Evolutionary conservation across 768 basidiomycete species (phyloP).

Genomic region (Kwoniella dejecticola): DNA sequence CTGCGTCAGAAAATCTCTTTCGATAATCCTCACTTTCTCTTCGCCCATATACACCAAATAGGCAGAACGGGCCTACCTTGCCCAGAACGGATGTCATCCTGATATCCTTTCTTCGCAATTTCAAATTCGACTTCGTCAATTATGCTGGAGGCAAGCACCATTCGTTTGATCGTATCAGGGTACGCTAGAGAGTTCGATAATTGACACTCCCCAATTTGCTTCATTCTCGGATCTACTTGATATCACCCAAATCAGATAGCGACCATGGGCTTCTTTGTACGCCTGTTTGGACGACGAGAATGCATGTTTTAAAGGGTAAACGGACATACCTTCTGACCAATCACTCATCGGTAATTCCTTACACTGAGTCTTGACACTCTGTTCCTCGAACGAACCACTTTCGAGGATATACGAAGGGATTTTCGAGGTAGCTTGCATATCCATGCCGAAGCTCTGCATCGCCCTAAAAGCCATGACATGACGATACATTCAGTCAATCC

Average conservation of each 20-base stretch:
- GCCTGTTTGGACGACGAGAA: no score
- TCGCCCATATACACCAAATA: slow-evolving; percentile 15
- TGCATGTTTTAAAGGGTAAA: background rate
- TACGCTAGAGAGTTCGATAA: background rate
- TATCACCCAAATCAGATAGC: no score
- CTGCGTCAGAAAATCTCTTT: no score
- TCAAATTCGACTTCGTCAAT: background rate
- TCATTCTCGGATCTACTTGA: slow-evolving; percentile 1
- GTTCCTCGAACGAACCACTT: background rate
- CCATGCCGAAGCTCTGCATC: slow-evolving; percentile 5
- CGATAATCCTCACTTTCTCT: background rate
- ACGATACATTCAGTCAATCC: no score
- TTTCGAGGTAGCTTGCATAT: background rate
- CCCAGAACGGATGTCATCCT: background rate
- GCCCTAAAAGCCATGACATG: slow-evolving; percentile 1
- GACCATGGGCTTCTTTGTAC: no score
- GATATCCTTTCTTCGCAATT: background rate
- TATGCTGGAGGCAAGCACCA: background rate
- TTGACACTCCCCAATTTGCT: slow-evolving; percentile 3
- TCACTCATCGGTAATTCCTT: slow-evolving; percentile 12
- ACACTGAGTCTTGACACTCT: no score
- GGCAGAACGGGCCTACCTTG: slow-evolving; percentile 7
- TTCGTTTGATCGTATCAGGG: background rate
- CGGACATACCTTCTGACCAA: slow-evolving; percentile 17
- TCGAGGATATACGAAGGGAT: background rate